These are phyloP conservation scores for Coemansia sp. DNA, from an alignment of 371 early-diverging fungal species.

Conservation along the genomic window DNA sequence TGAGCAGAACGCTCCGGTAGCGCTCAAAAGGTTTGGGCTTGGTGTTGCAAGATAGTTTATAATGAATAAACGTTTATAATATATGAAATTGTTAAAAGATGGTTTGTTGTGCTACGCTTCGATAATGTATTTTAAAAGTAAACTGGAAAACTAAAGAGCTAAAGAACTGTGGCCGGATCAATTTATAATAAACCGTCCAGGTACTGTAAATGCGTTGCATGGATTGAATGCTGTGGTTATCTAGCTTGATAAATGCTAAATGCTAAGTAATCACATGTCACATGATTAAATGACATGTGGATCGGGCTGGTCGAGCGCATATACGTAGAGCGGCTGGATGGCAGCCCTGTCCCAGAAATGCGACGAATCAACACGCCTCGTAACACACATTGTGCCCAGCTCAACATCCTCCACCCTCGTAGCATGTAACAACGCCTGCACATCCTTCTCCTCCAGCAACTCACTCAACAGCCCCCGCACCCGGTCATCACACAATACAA, in stretches of 20 bases:
- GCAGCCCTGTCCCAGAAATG: conserved; percentile 29
- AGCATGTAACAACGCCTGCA: conserved; percentile 13
- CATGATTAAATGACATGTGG: conserved; percentile 1
- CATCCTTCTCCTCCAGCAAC: conserved; percentile 15
- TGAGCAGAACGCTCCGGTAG: conserved; percentile 10
- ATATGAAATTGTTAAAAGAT: not conserved
- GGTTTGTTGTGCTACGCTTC: no score
- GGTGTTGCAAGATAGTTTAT: not conserved
- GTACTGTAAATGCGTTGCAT: no score
- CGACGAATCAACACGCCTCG: conserved; percentile 39
- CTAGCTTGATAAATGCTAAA: no score
- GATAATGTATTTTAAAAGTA: no score
- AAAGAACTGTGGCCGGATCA: no score
- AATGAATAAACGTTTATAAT: not conserved
- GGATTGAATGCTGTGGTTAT: no score
- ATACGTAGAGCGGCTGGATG: conserved; percentile 24
- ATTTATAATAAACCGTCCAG: no score
- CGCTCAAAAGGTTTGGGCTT: conserved; percentile 13
- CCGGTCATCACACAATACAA: conserved; percentile 18
- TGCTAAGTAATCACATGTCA: no score
- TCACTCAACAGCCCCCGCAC: conserved; percentile 22
- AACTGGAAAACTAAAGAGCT: no score
- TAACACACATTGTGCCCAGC: conserved; percentile 24
- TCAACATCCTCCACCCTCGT: conserved; percentile 14
- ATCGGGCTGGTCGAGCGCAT: conserved; percentile 14